Conservation (phyloP, 2,329 filamentous ascomycete species). For the Chaetothyriales sp. region DNA sequence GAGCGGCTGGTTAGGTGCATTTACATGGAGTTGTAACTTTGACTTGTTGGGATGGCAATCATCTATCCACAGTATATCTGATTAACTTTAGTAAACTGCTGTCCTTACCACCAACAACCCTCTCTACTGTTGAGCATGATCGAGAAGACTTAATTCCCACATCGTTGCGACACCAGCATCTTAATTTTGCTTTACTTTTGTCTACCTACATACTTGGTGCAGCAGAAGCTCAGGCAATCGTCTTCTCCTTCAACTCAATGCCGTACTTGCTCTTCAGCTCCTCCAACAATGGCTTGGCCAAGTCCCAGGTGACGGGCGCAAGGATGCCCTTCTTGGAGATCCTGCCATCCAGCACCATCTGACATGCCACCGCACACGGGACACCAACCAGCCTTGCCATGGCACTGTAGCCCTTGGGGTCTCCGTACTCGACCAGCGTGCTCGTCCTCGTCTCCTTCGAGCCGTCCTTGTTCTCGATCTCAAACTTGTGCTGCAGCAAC, state of each 20-base stretch:
- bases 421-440: conserved; percentile 71
- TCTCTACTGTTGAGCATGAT: no score
- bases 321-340: conserved; percentile 59
- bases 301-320: conserved; percentile 58
- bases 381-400: conserved; percentile 76
- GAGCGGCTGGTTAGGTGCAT: no score
- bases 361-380: conserved; percentile 58
- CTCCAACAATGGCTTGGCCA: conserved; percentile 59
- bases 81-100: no score
- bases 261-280: conserved; percentile 65
- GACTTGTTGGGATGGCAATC: no score
- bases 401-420: conserved; percentile 59
- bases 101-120: no score
- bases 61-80: no score
- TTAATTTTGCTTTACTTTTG: neutral
- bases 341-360: conserved; percentile 62
- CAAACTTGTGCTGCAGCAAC: conserved; percentile 50
- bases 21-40: no score
- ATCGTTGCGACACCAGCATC: no score
- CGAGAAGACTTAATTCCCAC: no score
- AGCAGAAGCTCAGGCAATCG: conserved; percentile 16
- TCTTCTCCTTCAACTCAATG: conserved; percentile 58
- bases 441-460: conserved; percentile 61
- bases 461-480: conserved; percentile 69
- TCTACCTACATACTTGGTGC: neutral